Conservation (phyloP, 192 early-diverging fungal genomes). For the Pilobolus umbonatus region DNA sequence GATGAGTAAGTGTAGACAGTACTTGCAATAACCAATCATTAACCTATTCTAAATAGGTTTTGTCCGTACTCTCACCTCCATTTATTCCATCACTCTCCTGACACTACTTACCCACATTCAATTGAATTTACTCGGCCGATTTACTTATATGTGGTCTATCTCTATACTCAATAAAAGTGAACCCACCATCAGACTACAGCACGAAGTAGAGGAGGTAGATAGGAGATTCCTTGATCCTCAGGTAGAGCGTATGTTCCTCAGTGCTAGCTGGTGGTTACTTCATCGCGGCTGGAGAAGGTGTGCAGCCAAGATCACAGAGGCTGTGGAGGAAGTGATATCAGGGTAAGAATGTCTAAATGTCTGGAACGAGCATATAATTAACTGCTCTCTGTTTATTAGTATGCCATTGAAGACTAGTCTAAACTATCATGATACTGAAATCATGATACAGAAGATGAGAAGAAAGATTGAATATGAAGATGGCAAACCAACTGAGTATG, state of each 20-base stretch:
- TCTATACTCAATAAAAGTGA: constrained; percentile 49
- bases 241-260: constrained; percentile 81
- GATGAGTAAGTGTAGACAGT: constrained; percentile 46
- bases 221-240: constrained; percentile 42
- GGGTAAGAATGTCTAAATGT: constrained; percentile 36
- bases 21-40: not conserved
- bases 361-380: not conserved
- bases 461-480: constrained; percentile 47
- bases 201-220: constrained; percentile 27
- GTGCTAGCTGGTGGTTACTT: constrained; percentile 88
- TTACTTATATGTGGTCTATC: constrained; percentile 80
- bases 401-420: constrained; percentile 63
- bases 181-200: constrained; percentile 36
- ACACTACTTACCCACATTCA: constrained; percentile 82
- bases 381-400: constrained; percentile 13
- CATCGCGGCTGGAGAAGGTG: constrained; percentile 80
- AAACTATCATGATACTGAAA: constrained; percentile 56
- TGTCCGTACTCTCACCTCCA: constrained; percentile 75
- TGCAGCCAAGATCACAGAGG: constrained; percentile 59
- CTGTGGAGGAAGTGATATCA: constrained; percentile 59
- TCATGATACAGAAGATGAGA: constrained; percentile 50
- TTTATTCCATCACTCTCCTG: constrained; percentile 86
- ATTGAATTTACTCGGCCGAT: constrained; percentile 86
- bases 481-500: constrained; percentile 29
- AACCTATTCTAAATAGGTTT: constrained; percentile 51